Conservation (phyloP, 805 yeast species). For the Candida michaelii region DNA sequence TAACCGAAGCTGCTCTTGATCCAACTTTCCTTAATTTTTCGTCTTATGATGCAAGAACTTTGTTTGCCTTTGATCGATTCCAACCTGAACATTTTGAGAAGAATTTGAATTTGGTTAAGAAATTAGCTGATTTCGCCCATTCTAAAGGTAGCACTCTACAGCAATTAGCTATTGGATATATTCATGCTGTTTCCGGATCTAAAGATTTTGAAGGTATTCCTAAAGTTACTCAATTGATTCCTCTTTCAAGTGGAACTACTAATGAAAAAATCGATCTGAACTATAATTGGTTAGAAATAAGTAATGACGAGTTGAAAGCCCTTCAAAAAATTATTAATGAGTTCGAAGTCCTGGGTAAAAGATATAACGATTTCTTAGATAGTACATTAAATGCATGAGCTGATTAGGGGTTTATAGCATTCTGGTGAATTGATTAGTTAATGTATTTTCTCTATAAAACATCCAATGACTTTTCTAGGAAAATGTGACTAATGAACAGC, state of each 20-base stretch:
- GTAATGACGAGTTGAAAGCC: background rate
- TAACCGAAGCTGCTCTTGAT: conserved; percentile 68
- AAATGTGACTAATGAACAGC: too few species aligned
- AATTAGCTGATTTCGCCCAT: conserved; percentile 26
- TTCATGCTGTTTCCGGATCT: conserved; percentile 66
- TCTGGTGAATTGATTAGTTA: too few species aligned
- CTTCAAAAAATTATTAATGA: background rate
- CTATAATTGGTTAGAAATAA: conserved; percentile 22
- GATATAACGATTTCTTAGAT: too few species aligned
- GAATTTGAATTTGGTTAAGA: conserved; percentile 51
- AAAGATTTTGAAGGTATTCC: conserved; percentile 42
- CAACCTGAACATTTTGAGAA: conserved; percentile 50
- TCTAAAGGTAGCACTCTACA: background rate
- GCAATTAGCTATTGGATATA: conserved; percentile 25
- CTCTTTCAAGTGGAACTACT: conserved; percentile 78
- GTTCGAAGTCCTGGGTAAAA: background rate
- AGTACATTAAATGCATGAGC: too few species aligned
- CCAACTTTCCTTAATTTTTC: conserved; percentile 12
- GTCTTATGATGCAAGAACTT: conserved; percentile 3
- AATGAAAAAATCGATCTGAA: conserved; percentile 61
- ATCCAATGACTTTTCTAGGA: too few species aligned
- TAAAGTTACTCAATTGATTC: conserved; percentile 57
- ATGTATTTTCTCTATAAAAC: too few species aligned
- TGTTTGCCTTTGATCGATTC: conserved; percentile 43
- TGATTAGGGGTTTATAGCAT: too few species aligned